phyloP scores from a whole-genome alignment of 2,329 filamentous ascomycete species.

The Boeremia exigua region DNA sequence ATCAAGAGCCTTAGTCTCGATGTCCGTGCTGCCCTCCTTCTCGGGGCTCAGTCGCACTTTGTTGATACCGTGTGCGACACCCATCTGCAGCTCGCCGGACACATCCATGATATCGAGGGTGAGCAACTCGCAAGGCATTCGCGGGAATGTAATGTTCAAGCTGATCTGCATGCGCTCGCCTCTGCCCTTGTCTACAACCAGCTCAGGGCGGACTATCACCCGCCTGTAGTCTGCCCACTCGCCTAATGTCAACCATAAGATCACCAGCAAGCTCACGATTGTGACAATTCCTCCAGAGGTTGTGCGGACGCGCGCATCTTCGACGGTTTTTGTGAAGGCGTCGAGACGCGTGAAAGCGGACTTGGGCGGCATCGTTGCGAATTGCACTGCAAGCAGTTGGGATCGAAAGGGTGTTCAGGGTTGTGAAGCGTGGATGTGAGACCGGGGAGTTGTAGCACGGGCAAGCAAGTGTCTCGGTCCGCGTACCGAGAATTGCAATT shows the following conservation, averaged over 20 bases:
- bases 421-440: slow-evolving; percentile 17
- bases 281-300: slow-evolving; percentile 96
- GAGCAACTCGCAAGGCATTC: slow-evolving; percentile 90
- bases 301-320: slow-evolving; percentile 94
- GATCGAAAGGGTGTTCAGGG: slow-evolving; percentile 5
- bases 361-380: slow-evolving; percentile 76
- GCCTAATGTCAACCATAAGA: slow-evolving; percentile 87
- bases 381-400: slow-evolving; percentile 14
- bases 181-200: slow-evolving; percentile 96
- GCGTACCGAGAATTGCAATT: slow-evolving; percentile 12
- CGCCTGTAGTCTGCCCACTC: slow-evolving; percentile 95
- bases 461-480: slow-evolving; percentile 18
- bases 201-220: slow-evolving; percentile 84
- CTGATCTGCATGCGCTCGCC: slow-evolving; percentile 99
- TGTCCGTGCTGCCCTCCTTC: slow-evolving; percentile 70
- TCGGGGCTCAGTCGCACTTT: slow-evolving; percentile 82
- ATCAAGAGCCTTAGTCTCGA: slow-evolving; percentile 48
- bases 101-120: slow-evolving; percentile 99
- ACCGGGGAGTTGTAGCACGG: slow-evolving; percentile 19
- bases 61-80: slow-evolving; percentile 88
- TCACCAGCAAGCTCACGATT: slow-evolving; percentile 84
- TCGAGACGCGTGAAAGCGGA: slow-evolving; percentile 96
- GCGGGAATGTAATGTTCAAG: slow-evolving; percentile 94
- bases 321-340: slow-evolving; percentile 98
- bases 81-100: slow-evolving; percentile 93